A percentile compares a stretch with the other conserved stretches of the same genome.
Conservation (phyloP, 805 yeast genomes). For the Wickerhamia fluorescens region DNA sequence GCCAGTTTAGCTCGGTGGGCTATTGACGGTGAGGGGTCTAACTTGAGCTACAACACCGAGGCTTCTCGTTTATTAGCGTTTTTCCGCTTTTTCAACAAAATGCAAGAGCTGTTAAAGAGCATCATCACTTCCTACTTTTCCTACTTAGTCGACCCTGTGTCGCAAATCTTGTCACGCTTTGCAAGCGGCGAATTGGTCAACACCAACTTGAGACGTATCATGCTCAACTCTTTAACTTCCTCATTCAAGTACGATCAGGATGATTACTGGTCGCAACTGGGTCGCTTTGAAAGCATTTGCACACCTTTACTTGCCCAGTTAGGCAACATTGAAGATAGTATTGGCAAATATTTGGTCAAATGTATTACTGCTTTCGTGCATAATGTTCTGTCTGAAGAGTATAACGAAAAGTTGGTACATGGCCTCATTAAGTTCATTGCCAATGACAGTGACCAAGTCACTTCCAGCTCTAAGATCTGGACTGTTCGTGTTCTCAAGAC, state of each 20-base stretch:
- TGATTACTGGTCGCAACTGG: slow-evolving; percentile 89
- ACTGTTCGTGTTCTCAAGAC: slow-evolving; percentile 72
- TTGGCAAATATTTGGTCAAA: slow-evolving; percentile 78
- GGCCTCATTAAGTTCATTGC: slow-evolving; percentile 31
- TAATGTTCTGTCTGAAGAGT: slow-evolving; percentile 60
- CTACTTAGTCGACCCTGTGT: slow-evolving; percentile 73
- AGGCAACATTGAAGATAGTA: slow-evolving; percentile 55
- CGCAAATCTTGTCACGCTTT: slow-evolving; percentile 46
- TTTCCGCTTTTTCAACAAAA: slow-evolving; percentile 76
- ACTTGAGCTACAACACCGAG: slow-evolving; percentile 38
- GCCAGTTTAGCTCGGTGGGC: slow-evolving; percentile 89
- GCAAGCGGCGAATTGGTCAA: slow-evolving; percentile 32
- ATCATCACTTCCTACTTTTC: slow-evolving; percentile 86
- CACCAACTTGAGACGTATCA: slow-evolving; percentile 59
- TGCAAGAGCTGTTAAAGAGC: slow-evolving; percentile 78
- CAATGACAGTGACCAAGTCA: slow-evolving; percentile 41
- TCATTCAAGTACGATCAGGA: slow-evolving; percentile 87
- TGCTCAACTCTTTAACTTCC: slow-evolving; percentile 65
- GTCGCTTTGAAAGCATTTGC: slow-evolving; percentile 71
- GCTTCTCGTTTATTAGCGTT: slow-evolving; percentile 61
- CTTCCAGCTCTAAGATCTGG: slow-evolving; percentile 73
- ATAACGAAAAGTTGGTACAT: slow-evolving; percentile 57
- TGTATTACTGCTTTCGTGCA: slow-evolving; percentile 68
- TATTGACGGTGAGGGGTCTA: slow-evolving; percentile 69
- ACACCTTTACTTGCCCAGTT: slow-evolving; percentile 62